Conservation (phyloP, 805 yeast species). For the Lipomyces sp. region DNA sequence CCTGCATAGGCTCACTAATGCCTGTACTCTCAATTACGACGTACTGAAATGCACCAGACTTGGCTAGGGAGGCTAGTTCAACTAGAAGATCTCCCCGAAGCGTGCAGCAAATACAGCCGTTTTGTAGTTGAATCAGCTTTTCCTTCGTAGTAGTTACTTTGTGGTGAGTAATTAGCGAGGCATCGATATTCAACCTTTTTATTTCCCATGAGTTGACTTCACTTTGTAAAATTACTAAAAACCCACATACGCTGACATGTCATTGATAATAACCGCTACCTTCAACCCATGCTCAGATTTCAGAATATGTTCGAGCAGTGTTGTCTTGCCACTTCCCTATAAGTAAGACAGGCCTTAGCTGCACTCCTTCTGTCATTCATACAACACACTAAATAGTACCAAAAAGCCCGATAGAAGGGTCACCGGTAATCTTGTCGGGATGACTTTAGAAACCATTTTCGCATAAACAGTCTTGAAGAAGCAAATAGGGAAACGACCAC, state of each 20-base stretch:
- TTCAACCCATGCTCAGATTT: conserved; percentile 49
- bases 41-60: conserved; percentile 49
- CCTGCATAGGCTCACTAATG: conserved; percentile 57
- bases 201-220: conserved; percentile 3
- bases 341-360: too few species aligned
- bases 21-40: conserved; percentile 56
- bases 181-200: conserved; percentile 50
- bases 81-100: conserved; percentile 54
- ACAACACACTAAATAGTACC: too few species aligned
- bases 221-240: neutral
- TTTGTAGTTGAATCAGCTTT: conserved; percentile 53
- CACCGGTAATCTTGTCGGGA: too few species aligned
- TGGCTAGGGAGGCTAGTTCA: conserved; percentile 49
- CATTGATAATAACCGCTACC: conserved; percentile 55
- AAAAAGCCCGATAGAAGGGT: too few species aligned
- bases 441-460: neutral
- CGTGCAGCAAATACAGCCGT: conserved; percentile 57
- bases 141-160: conserved; percentile 51
- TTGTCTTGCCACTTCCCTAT: conserved; percentile 50
- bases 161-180: conserved; percentile 49
- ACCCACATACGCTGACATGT: conserved; percentile 46
- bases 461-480: too few species aligned
- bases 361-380: too few species aligned
- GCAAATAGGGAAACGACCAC: too few species aligned
- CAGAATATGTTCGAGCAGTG: conserved; percentile 52